Evolutionary conservation across 257 asterid genomes (phyloP), one percentile per base, ranked within the genome.

Genomic region (Hygrophila difformis): DNA sequence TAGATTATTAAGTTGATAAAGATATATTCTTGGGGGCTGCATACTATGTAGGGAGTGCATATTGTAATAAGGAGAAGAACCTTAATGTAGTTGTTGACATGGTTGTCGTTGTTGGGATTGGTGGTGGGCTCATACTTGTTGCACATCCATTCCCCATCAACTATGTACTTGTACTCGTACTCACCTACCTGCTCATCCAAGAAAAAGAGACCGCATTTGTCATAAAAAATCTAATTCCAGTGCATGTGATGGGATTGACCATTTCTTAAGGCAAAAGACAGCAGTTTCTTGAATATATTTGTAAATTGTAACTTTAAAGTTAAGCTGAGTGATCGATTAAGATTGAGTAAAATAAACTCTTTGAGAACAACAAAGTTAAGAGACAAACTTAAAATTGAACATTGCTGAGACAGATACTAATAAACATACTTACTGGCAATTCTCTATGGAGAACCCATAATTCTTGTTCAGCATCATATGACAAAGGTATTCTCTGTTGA

Each of bases 81-180:
- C 68, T 75, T 50, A 31, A 89, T 53, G 48, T 75, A 82, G 83
- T 89, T 89, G 81, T 89, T 89, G 54, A 85, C 73, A 49, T 89
- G 82, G 56, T 96, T 93, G 41, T 89, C 98, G 21, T 66, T 59
- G 75, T 89, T 82, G 48, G 86, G 86, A 39, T 26, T 26, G 44
- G 94, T 82, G 22, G 68, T 4, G 1, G 50, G 84, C 70, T 89
- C 96, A 5, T 57, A 1, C 48, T 65, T 38, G 53, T 76, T 89
- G 77, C 70, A 57, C 52, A 42, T 39, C 98, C 96, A 85, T 60
- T 66, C 70, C 13, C 94, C 96, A 51, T 89, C 86, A 15, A 89
- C 84, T 7, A 89, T 54, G 53, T 82, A 89, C 72, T 89, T 85
- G 81, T 89, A 89, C 74, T 89, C 98, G 21, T 79, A 89, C 35